Conservation (phyloP, 2,329 filamentous ascomycete species). For the Macrophomina tecta region DNA sequence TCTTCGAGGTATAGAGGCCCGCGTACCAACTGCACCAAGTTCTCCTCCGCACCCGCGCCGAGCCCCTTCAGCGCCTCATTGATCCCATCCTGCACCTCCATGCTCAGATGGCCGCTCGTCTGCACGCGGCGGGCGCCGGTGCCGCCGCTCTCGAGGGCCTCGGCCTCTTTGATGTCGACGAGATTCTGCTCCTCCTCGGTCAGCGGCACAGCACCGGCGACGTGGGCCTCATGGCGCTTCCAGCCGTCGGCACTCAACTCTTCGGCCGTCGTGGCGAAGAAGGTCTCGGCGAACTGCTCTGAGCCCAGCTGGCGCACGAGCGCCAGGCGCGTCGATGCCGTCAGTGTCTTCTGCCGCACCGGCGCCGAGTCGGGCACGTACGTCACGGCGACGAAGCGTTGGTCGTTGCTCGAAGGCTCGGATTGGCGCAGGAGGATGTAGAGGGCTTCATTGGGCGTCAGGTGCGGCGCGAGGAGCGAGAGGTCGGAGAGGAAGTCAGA, state of each 20-base stretch:
- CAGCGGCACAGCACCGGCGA: conserved; percentile 66
- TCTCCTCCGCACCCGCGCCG: conserved; percentile 54
- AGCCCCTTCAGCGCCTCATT: conserved; percentile 68
- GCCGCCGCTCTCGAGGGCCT: conserved; percentile 74
- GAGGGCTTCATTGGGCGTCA: conserved; percentile 70
- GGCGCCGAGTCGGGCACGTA: conserved; percentile 81
- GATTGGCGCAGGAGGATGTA: conserved; percentile 77
- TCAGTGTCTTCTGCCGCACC: conserved; percentile 86
- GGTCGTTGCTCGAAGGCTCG: conserved; percentile 26
- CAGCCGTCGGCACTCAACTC: conserved; percentile 76
- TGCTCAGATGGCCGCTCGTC: conserved; percentile 47
- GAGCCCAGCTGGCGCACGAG: conserved; percentile 77
- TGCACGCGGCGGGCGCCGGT: conserved; percentile 58
- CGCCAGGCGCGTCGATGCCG: conserved; percentile 77
- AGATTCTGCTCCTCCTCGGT: conserved; percentile 78
- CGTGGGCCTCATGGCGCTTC: conserved; percentile 73
- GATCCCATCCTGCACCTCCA: conserved; percentile 66
- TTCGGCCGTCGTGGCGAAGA: conserved; percentile 72
- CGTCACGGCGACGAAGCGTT: conserved; percentile 67
- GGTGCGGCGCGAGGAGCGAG: conserved; percentile 63
- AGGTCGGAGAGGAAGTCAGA: conserved; percentile 70
- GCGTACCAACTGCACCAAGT: conserved; percentile 71
- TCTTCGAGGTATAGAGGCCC: conserved; percentile 33
- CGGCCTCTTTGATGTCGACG: conserved; percentile 73
- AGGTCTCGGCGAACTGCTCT: conserved; percentile 77